A percentile compares a stretch with the other conserved stretches of the same genome.
Evolutionary conservation across 148 eudicot genomes (phyloP).

Genomic region (Vaccinium vitisidaea): DNA sequence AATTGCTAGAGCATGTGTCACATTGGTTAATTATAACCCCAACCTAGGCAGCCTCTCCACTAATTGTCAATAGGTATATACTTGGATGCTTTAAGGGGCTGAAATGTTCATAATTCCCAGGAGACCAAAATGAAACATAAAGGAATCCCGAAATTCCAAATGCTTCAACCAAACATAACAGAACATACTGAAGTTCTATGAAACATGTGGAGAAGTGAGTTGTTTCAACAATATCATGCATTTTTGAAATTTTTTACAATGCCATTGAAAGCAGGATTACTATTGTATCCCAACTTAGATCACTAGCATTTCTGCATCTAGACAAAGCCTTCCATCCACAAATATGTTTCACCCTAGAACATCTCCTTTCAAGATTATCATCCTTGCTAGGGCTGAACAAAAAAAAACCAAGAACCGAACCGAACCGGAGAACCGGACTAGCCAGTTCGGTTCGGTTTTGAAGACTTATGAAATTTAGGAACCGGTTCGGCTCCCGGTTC

Average conservation of each 20-base stretch:
- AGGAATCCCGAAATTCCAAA: not conserved
- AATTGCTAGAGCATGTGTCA: not conserved
- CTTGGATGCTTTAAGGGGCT: not conserved
- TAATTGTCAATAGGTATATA: not conserved
- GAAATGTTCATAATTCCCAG: not conserved
- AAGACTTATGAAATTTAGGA: too few species aligned
- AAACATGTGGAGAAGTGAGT: not conserved
- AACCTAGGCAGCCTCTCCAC: not conserved
- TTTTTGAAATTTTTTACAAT: not conserved
- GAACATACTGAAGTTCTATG: not conserved
- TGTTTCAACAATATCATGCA: not conserved
- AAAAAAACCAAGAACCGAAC: too few species aligned
- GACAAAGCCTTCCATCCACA: not conserved
- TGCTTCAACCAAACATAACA: not conserved
- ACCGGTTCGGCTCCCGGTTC: too few species aligned
- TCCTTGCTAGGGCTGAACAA: not conserved
- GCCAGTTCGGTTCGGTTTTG: too few species aligned
- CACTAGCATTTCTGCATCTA: slow-evolving; percentile 2
- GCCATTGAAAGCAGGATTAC: not conserved
- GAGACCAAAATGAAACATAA: not conserved
- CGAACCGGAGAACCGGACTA: too few species aligned
- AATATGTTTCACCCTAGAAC: not conserved
- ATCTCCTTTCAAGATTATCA: not conserved
- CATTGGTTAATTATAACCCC: not conserved
- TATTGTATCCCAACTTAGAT: not conserved